phyloP scores from a whole-genome alignment of 257 asterid species.

The Phtheirospermum japonicum region DNA sequence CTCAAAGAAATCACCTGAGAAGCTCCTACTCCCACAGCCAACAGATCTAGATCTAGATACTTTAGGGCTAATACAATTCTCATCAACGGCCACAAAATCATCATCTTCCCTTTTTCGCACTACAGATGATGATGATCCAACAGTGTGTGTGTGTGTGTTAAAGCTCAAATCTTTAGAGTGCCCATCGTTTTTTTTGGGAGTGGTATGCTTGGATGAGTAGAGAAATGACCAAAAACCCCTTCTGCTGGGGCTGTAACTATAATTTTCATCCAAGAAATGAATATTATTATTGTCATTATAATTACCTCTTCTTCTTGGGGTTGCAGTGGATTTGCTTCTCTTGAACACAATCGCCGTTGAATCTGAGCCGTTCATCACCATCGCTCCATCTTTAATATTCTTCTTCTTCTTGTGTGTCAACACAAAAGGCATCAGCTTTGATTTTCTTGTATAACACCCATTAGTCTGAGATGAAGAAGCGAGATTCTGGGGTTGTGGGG shows the following conservation, averaged over 20 bases:
- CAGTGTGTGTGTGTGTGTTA: conserved; percentile 34
- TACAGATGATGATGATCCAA: conserved; percentile 34
- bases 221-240: conserved; percentile 89
- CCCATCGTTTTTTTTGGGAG: conserved; percentile 39
- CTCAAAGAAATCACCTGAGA: conserved; percentile 58
- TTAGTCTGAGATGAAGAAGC: background rate
- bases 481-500: background rate
- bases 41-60: conserved; percentile 70
- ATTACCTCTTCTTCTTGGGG: conserved; percentile 45
- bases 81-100: conserved; percentile 46
- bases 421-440: conserved; percentile 44
- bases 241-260: conserved; percentile 32
- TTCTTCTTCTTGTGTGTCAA: conserved; percentile 45
- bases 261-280: conserved; percentile 45
- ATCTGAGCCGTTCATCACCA: conserved; percentile 26
- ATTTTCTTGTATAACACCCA: conserved; percentile 24
- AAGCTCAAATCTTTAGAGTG: conserved; percentile 42
- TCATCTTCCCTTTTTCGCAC: conserved; percentile 39
- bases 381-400: conserved; percentile 31
- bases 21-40: conserved; percentile 68
- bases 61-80: conserved; percentile 22
- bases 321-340: conserved; percentile 66
- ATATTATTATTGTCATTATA: conserved; percentile 12
- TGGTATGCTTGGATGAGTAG: conserved; percentile 37
- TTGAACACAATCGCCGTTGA: conserved; percentile 46